Base-by-base conservation (phyloP, 2,329 filamentous ascomycete species). In the Pochonia chlamydosporia region DNA sequence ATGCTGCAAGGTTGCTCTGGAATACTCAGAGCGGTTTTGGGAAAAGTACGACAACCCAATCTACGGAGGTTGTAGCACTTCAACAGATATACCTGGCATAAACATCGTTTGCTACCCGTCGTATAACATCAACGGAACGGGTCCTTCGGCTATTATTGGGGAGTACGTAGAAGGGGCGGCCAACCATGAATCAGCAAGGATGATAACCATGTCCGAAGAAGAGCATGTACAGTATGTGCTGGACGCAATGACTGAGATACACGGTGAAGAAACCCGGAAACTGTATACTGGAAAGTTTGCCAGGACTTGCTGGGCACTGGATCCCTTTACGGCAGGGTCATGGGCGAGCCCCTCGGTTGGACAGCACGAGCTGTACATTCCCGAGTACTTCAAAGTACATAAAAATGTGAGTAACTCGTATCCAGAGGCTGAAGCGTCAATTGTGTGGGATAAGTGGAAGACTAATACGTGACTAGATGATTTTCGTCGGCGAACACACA, bases 321-420 rank as follows among this genome's bases (percentile, higher is more conserved):
- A 87, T 52, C 74, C 78, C 49, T 74, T 79, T 49, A 73, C 83
- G 60, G 75, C 74, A 2, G 83, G 78, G 4, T 75, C 77, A 6
- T 89, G 83, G 84, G 77, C 77, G 1, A 62, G 64, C 5, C 83
- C 84, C 1, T 64, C 70, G 1, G 68, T 81, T 1, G 83, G 82
- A 0, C 82, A 87, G 65, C 84, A 89, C 57, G 74, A 84, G 54
- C 58, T 87, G 21, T 89, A 84, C 55, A 68, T 89, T 9, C 84
- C 85, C 0, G 79, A 84, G n/a, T 89, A 86, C 58, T 87, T 84
- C 57, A 77, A 82, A 59, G 87, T 83, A 0, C 54, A 88, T 61
- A 75, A 74, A 52, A 79, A 82, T 41, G 69, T 73, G 45, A 55
- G 65, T n/a, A n/a, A n/a, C n/a, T n/a, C n/a, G n/a, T n/a, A n/a